Evolutionary conservation across 169 alveolate genomes (phyloP).

Genomic region (Plasmodium billcollinsi): DNA sequence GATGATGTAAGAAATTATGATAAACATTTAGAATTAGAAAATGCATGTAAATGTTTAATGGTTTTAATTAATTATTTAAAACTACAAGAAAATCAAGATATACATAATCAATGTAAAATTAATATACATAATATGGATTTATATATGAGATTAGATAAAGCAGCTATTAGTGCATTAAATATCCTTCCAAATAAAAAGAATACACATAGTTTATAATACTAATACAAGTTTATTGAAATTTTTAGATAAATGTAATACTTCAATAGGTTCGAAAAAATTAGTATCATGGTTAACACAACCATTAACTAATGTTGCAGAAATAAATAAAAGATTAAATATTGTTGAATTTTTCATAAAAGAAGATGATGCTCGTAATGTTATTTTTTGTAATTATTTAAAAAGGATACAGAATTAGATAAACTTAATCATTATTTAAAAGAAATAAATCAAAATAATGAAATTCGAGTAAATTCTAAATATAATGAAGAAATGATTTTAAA

Average conservation of each 20-base stretch:
- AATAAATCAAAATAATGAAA: slow-evolving; percentile 77
- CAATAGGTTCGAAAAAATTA: slow-evolving; percentile 94
- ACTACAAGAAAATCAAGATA: slow-evolving; percentile 72
- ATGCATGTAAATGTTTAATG: slow-evolving; percentile 81
- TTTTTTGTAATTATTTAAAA: slow-evolving; percentile 84
- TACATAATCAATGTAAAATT: slow-evolving; percentile 79
- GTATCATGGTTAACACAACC: slow-evolving; percentile 98
- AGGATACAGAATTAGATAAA: slow-evolving; percentile 89
- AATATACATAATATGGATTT: slow-evolving; percentile 79
- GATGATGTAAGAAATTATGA: slow-evolving; percentile 83
- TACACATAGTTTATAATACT: slow-evolving; percentile 41
- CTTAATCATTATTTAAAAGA: slow-evolving; percentile 80
- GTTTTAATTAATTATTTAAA: slow-evolving; percentile 79
- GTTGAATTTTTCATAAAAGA: slow-evolving; percentile 93
- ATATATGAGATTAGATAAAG: slow-evolving; percentile 85
- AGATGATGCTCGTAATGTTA: slow-evolving; percentile 79
- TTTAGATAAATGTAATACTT: slow-evolving; percentile 94
- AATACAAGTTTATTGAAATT: slow-evolving; percentile 87
- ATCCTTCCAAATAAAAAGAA: slow-evolving; percentile 80
- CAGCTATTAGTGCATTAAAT: slow-evolving; percentile 84
- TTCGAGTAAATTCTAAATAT: slow-evolving; percentile 44
- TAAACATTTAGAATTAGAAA: slow-evolving; percentile 78
- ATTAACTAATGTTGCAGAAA: slow-evolving; percentile 90
- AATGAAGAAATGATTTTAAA: slow-evolving; percentile 78
- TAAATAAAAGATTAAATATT: slow-evolving; percentile 92